These are phyloP conservation scores for Pseudevernia furfuracea DNA, from an alignment of 495 filamentous ascomycete genomes.

Conservation along the genomic window DNA sequence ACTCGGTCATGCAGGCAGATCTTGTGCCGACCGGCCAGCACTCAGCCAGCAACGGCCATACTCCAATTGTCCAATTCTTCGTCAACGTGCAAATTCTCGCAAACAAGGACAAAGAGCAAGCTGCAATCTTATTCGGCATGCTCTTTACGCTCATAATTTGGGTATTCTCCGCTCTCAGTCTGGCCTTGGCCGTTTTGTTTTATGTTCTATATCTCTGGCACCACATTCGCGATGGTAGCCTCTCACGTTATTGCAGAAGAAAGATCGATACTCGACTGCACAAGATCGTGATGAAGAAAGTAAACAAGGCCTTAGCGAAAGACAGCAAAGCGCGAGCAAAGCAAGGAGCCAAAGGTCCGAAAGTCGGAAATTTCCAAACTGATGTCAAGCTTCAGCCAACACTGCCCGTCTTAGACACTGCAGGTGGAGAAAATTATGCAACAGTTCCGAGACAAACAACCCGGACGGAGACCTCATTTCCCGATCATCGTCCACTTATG, in stretches of 20 bases:
- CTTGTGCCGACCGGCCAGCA: slow-evolving; percentile 54
- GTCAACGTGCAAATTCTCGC: slow-evolving; percentile 67
- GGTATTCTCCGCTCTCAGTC: slow-evolving; percentile 69
- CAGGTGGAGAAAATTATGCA: slow-evolving; percentile 50
- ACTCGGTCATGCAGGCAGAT: slow-evolving; percentile 65
- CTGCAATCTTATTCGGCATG: slow-evolving; percentile 80
- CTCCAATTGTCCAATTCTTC: slow-evolving; percentile 56
- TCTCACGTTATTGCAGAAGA: slow-evolving; percentile 76
- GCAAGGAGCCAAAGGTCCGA: slow-evolving; percentile 46
- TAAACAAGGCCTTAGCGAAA: slow-evolving; percentile 76
- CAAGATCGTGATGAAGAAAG: slow-evolving; percentile 70
- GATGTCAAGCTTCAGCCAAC: slow-evolving; percentile 53
- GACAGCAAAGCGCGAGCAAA: slow-evolving; percentile 54
- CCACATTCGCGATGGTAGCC: slow-evolving; percentile 79
- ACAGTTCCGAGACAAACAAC: slow-evolving; percentile 59
- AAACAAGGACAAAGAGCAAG: slow-evolving; percentile 61
- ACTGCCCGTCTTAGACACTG: slow-evolving; percentile 52
- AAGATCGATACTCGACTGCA: slow-evolving; percentile 79
- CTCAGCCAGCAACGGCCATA: slow-evolving; percentile 42
- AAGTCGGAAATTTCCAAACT: slow-evolving; percentile 45
- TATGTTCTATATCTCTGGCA: slow-evolving; percentile 87
- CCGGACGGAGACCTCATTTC: slow-evolving; percentile 55
- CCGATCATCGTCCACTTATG: slow-evolving; percentile 50
- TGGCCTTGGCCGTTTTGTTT: slow-evolving; percentile 62
- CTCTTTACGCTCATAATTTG: slow-evolving; percentile 84